Base-by-base conservation (phyloP, 306 rosid genomes). In the Betula pendula region DNA sequence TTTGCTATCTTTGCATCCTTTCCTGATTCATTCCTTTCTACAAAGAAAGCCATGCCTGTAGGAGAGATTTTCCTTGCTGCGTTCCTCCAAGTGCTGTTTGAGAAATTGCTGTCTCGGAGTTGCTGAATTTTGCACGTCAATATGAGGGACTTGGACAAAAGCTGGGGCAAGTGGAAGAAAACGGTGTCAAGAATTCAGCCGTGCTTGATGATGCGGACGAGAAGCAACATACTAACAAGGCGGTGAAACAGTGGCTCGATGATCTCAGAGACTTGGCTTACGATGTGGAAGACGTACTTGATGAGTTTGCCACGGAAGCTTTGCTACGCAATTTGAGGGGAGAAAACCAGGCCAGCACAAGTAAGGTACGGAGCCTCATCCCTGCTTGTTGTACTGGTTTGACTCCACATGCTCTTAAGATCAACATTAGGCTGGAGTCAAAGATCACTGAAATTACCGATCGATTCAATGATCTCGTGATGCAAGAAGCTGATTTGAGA, bases 221-320 rank as follows among this genome's bases (percentile, higher is more conserved):
- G 15, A 75, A 63, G 71, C 71, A 75, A 5, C 22, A 24, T 0
- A 27, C 13, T 0, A 6, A 29, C 4, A 0, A 13, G 19, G 33
- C 11, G 0, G 62, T 84, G 33, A 38, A 68, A 15, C 3, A 11
- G 5, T 80, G 84, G 84, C 71, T 80, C 17, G 24, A 60, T 1
- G 50, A 63, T 13, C 87, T 84, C 13, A 19, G 9, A 51, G 70
- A 76, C 78, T 78, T 75, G 52, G 70, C 79, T 24, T 40, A 53
- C 29, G 53, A 71, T 3, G 12, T 80, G 5, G 84, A 76, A 0
- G 81, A 83, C 45, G 13, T 72, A 3, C 63, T 85, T 4, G 80
- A 82, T 17, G 76, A 73, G 42, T 52, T 51, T 38, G 68, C 60
- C 2, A 67, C 19, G 0, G 31, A 84, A 50, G 75, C 40, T 7